phyloP scores from a whole-genome alignment of 2,329 filamentous ascomycete genomes.

The Penicillium sp. region DNA sequence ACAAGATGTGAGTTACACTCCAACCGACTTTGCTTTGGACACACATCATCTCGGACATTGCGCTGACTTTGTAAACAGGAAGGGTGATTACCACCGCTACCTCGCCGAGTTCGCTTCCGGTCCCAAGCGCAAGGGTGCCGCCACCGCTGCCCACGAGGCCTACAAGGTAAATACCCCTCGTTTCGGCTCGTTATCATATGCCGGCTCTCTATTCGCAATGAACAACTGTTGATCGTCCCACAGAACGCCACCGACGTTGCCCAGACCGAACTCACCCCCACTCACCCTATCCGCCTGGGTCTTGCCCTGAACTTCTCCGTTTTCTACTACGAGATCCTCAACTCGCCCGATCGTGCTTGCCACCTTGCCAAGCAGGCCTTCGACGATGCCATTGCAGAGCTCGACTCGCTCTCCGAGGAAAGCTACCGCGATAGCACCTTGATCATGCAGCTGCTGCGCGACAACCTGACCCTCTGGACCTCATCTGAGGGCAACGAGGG shows the following conservation, averaged over 20 bases:
- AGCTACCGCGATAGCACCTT: constrained; percentile 98
- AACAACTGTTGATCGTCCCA: neutral
- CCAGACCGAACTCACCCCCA: constrained; percentile 94
- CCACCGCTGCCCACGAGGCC: constrained; percentile 91
- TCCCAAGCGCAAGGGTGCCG: constrained; percentile 91
- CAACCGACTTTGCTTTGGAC: too few relatives aligned
- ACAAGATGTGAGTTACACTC: constrained; percentile 77
- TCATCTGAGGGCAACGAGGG: constrained; percentile 82
- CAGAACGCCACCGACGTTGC: constrained; percentile 94
- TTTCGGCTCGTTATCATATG: neutral
- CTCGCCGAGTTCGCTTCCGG: constrained; percentile 94
- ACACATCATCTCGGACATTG: constrained; percentile 61
- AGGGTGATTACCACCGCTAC: constrained; percentile 99
- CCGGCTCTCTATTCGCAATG: neutral
- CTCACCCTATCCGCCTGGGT: constrained; percentile 96
- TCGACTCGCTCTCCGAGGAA: constrained; percentile 95
- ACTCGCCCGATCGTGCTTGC: constrained; percentile 95
- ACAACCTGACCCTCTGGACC: constrained; percentile 98
- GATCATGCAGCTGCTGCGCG: constrained; percentile 98
- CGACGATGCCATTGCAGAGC: constrained; percentile 96
- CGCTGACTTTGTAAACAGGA: constrained; percentile 74
- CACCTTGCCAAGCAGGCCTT: constrained; percentile 99
- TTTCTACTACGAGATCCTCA: constrained; percentile 99
- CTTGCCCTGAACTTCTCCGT: constrained; percentile 99
- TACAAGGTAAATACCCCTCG: constrained; percentile 73